A percentile compares a stretch with the other conserved stretches of the same genome.
Evolutionary conservation across 140 eudicot genomes (phyloP).

Genomic region (Cichorium intybus): DNA sequence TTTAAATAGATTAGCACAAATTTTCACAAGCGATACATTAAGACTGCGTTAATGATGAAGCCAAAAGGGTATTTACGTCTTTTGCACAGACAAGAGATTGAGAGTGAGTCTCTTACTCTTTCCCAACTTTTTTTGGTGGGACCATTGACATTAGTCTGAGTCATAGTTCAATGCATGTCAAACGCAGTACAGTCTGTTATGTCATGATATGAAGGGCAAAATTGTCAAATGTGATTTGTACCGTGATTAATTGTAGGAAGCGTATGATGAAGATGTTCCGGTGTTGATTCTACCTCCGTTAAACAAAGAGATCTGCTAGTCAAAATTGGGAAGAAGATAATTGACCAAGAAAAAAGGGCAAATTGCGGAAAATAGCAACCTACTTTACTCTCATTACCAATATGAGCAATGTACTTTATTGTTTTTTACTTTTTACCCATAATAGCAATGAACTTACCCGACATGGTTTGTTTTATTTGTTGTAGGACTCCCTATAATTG

Average conservation of each 20-base stretch:
- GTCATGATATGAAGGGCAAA: background rate
- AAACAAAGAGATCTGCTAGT: slow-evolving; percentile 52
- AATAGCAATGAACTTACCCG: too few species aligned
- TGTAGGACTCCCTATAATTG: slow-evolving; percentile 72
- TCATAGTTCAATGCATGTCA: background rate
- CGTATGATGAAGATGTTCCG: slow-evolving; percentile 40
- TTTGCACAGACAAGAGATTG: background rate
- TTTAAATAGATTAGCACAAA: slow-evolving; percentile 15
- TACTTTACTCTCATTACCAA: too few species aligned
- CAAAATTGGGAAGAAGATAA: slow-evolving; percentile 9
- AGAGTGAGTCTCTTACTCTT: too few species aligned
- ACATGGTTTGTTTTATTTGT: slow-evolving; percentile 32
- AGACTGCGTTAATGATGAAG: too few species aligned
- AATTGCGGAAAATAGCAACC: slow-evolving; percentile 17
- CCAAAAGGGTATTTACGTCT: background rate
- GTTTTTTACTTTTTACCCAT: too few species aligned
- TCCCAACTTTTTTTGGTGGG: background rate
- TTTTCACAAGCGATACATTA: background rate
- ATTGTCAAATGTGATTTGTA: slow-evolving; percentile 25
- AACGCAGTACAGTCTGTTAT: background rate
- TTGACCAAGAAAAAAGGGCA: background rate
- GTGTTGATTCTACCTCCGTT: slow-evolving; percentile 45
- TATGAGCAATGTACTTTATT: too few species aligned
- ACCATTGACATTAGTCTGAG: background rate
- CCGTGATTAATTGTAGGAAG: slow-evolving; percentile 40